These are phyloP conservation scores for Colletotrichum echinochloae DNA, from an alignment of 2,329 filamentous ascomycete species.

Conservation along the genomic window DNA sequence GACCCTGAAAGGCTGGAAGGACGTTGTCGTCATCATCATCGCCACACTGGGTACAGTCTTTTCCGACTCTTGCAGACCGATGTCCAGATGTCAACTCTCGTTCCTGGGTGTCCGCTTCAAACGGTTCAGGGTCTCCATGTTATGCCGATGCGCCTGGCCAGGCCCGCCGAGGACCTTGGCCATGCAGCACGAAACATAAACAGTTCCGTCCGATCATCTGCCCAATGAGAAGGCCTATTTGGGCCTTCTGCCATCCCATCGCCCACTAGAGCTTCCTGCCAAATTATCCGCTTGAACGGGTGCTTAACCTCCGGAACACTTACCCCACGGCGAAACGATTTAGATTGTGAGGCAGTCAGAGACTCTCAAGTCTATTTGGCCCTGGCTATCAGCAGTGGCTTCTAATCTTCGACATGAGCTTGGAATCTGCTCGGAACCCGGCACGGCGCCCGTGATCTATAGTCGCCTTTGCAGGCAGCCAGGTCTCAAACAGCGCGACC, in stretches of 20 bases:
- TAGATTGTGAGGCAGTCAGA: conserved; percentile 7
- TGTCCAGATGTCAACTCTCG: conserved; percentile 10
- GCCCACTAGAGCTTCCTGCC: conserved; percentile 2
- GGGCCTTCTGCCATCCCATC: conserved; percentile 29
- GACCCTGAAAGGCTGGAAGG: conserved; percentile 10
- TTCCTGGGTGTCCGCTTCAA: background rate
- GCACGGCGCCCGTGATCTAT: background rate
- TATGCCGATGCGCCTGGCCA: conserved; percentile 17
- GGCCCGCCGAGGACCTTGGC: conserved; percentile 15
- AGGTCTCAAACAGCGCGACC: background rate
- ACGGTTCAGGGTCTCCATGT: conserved; percentile 9
- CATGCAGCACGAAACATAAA: conserved; percentile 23
- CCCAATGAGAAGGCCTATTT: conserved; percentile 10
- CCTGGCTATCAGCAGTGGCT: background rate
- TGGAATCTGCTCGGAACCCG: background rate
- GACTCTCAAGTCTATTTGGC: background rate
- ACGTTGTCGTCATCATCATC: conserved; percentile 26
- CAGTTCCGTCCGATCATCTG: conserved; percentile 25
- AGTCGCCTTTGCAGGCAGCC: background rate
- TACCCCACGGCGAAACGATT: conserved; percentile 8
- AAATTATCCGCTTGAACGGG: conserved; percentile 4
- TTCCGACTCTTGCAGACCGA: conserved; percentile 9
- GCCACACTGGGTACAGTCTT: background rate
- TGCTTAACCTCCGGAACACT: conserved; percentile 20
- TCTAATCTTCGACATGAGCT: background rate